Evolutionary conservation across 306 rosid species (phyloP).

Genomic region (Sophora flavescens): DNA sequence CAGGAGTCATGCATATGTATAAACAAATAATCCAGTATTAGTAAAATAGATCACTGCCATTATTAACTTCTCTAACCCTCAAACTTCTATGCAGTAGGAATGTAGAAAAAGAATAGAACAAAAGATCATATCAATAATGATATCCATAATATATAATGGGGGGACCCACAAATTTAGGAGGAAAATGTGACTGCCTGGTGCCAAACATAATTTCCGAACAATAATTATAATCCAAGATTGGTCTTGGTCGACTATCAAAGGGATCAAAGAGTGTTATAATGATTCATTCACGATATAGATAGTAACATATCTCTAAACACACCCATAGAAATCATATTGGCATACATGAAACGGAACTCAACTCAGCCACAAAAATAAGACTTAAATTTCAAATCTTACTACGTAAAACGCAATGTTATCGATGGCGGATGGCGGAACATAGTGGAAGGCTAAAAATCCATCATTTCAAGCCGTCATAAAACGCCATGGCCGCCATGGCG

Average conservation of each 20-base stretch:
- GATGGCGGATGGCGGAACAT: too few relatives aligned
- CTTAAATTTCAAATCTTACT: conserved; percentile 10
- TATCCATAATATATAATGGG: background rate
- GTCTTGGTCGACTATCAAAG: conserved; percentile 7
- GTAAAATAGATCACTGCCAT: background rate
- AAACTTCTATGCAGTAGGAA: conserved; percentile 3
- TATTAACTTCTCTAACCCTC: background rate
- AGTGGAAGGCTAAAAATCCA: too few relatives aligned
- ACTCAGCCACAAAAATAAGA: conserved; percentile 15
- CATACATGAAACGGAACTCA: conserved; percentile 12
- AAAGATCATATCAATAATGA: conserved; percentile 2
- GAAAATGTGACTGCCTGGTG: conserved; percentile 7
- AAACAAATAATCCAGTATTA: background rate
- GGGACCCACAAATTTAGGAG: background rate
- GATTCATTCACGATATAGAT: conserved; percentile 6
- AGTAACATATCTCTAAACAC: background rate
- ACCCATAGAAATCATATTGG: background rate
- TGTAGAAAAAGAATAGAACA: conserved; percentile 14
- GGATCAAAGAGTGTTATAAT: background rate
- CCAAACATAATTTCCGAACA: background rate
- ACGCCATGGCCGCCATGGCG: too few relatives aligned
- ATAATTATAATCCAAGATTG: background rate
- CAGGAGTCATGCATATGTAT: conserved; percentile 14
- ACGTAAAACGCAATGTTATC: too few relatives aligned
- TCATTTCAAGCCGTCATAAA: too few relatives aligned